Base-by-base conservation (phyloP, 139 green algal species). In the Chloropicon primus region DNA sequence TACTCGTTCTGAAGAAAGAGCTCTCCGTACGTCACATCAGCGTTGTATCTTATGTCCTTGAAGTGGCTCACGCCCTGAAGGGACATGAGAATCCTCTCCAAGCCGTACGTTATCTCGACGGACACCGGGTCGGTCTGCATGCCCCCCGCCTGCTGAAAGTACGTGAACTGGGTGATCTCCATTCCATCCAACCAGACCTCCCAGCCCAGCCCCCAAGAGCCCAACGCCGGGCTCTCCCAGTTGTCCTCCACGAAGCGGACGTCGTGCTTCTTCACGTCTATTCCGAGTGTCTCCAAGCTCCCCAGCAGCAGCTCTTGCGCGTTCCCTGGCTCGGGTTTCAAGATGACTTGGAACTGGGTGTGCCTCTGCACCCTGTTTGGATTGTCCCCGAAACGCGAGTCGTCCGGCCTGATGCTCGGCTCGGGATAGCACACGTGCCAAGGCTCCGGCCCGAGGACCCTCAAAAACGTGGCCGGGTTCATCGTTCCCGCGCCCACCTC, bases 211-310 rank as follows among this genome's bases (percentile, higher is more conserved):
- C 95, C 93, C 95, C 92, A 99, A 26, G 93, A 94, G 2, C 94
- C 94, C 75, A 98, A 87, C 78, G 95, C 95, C 0, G 96, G 96
- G 62, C 80, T 91, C 88, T 98, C 95, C 95, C 95, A 99, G 84
- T 99, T 98, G 88, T 99, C 96, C 85, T 99, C 95, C 28, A 99
- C 96, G 82, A 99, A 99, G n/a, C 85, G 85, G 25, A 97, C 80
- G 84, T 97, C 93, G 80, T 97, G 92, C 24, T 77, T 79, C 3
- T n/a, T 24, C 0, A 88, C 92, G 80, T 97, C 87, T 53, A 97
- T 95, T 54, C 95, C 95, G 72, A 97, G 85, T 2, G 92, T 92
- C 79, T 91, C 87, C 27, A 99, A 83, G 28, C 81, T 92, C 72
- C 90, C 90, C 72, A 99, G 83, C 85, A 97, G 98, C 25, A 99